Conservation (phyloP, 345 rosid species). For the Eucalyptus virginea region DNA sequence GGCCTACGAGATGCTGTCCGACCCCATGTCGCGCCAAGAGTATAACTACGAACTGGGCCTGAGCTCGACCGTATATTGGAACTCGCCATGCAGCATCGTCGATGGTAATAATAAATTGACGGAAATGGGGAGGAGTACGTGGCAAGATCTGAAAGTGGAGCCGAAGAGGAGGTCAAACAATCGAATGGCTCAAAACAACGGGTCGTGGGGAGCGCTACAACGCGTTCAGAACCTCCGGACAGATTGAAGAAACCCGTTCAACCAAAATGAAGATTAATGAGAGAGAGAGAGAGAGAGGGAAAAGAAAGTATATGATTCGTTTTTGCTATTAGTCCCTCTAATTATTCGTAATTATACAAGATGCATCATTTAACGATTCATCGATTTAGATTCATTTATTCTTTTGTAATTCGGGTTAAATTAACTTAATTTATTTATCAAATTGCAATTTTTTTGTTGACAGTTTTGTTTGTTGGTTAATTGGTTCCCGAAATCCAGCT, state of each 20-base stretch:
- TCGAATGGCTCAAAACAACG: neutral
- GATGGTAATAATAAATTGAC: neutral
- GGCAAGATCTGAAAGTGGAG: neutral
- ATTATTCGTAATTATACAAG: neutral
- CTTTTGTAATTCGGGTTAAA: neutral
- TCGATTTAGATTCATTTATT: neutral
- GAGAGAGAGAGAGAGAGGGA: neutral
- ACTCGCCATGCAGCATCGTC: neutral
- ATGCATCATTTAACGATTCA: neutral
- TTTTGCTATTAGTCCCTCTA: neutral
- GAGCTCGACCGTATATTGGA: neutral
- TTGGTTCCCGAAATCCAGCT: neutral
- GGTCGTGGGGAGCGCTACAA: neutral
- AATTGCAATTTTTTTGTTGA: neutral
- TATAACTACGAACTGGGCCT: neutral
- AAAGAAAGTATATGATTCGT: neutral
- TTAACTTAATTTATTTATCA: neutral
- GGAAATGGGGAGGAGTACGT: neutral
- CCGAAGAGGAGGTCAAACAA: neutral
- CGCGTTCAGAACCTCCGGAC: neutral
- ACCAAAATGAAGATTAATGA: neutral
- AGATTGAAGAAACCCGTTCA: neutral
- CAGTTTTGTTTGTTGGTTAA: neutral
- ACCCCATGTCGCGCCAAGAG: neutral
- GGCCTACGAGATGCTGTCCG: constrained; percentile 11